Base-by-base conservation (phyloP, 306 rosid genomes). In the Medicago arabica region DNA sequence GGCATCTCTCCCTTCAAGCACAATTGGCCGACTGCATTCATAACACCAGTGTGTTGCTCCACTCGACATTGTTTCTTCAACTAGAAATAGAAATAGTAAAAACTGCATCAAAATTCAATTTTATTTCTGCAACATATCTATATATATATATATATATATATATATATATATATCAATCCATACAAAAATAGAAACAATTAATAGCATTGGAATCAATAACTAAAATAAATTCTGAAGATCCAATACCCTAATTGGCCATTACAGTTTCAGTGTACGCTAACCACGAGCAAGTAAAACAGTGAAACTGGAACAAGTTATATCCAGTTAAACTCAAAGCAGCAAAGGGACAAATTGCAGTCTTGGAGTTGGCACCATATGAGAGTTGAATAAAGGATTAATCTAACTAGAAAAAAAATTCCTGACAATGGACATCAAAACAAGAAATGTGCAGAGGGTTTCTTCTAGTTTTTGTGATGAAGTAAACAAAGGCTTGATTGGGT, bases 21-120 rank as follows among this genome's bases (percentile, higher is more conserved):
- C 75, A 39, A 89, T 78, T 9, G 83, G 84, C 67, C 7, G 86
- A 17, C 71, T 70, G 85, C 96, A 92, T 14, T 36, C 83, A 75
- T 86, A 58, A 84, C 97, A 89, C 97, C 95, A 92, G 72, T 92
- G 95, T 9, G 95, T 87, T 75, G 79, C 87, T 74, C 77, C 87
- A 75, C 84, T 79, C 63, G 97, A 87, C 95, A 89, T 91, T 75
- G 82, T 38, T 84, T 44, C 74, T 75, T 80, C 25, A 50, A 47
- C 71, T 44, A 55, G n/a, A 43, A 74, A 46, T 25, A n/a, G 18
- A 66, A 67, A 47, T 49, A 12, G 17, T 8, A 67, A 66, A 74
- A 34, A 75, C 75, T 23, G 67, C 78, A 72, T 72, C 75, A 16
- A 77, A 67, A 39, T 46, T 59, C 75, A 54, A 62, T 69, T 55